Evolutionary conservation across 2,329 filamentous ascomycete genomes (phyloP), one percentile per base, ranked within the genome.

Genomic region (Capronia coronata): DNA sequence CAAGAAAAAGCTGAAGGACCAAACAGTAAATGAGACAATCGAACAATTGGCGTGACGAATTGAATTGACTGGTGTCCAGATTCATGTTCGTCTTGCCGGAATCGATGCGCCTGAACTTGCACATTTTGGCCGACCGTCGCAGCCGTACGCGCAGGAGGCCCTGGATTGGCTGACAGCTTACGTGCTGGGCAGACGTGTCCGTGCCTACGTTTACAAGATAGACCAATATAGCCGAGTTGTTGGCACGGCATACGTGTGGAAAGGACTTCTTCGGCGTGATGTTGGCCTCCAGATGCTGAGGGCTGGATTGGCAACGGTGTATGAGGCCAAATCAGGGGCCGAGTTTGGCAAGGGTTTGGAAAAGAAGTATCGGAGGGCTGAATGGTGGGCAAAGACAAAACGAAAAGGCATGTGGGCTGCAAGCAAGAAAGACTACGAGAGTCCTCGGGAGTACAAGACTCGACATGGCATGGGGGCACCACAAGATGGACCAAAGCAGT

Each of bases 221-320:
- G 94, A 98, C 66, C 93, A 97, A 65, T 98, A 97, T 67, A 85
- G 90, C 57, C 83, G 93, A 39, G 82, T 94, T 4, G 88, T 98
- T 1, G 89, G 84, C 13, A 93, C 87, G 0, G 91, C 91, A 0
- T 87, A 80, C 61, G 79, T 91, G 25, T 63, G 64, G 43, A 77
- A 68, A 43, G 68, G 82, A 60, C 68, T 87, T 8, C 75, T 87
- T 52, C 82, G 81, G 59, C 79, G 78, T 50, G 90, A 98, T 66
- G 86, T 98, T 3, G 89, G 91, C 2, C 71, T 90, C 53, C 86
- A 94, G 67, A 94, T 98, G 90, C 70, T 98, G 54, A 86, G 82
- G 69, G 76, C 72, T 18, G 93, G 93, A 0, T 70, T 94, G 56
- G 93, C 91, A 34, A 95, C 88, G 2, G 84, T 93, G 2, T 98